Base-by-base conservation (phyloP, 805 yeast species). In the Candida succiphila region DNA sequence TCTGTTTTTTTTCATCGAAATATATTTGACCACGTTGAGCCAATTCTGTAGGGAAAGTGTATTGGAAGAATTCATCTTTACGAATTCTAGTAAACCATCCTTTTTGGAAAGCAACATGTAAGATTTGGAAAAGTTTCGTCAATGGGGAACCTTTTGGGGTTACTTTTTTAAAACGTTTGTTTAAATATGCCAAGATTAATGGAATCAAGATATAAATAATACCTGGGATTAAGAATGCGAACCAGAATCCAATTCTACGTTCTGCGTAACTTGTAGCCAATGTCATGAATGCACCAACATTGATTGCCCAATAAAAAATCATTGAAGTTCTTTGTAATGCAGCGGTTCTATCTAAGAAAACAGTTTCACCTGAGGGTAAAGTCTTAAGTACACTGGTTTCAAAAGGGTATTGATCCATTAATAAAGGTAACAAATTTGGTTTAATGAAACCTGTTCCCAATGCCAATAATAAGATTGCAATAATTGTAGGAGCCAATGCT, bases 331-430 rank as follows among this genome's bases (percentile, higher is more conserved):
- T 45, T 34, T 57, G 60, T 30, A 67, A 48, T 1, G 69, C 52
- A 39, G 68, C 59, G 42, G 62, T 60, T 25, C 67, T 56, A 40
- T 67, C 73, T 17, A 25, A 23, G 4, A 24, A 15, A 42, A 67
- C 62, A 36, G 67, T 55, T 53, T 69, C 67, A 37, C 69, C 58
- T 3, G 69, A 69, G 9, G 15, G 14, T 3, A 79, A 70, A 51
- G 60, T 21, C 21, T 68, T 62, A 33, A 68, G 62, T 30, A 65
- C 68, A 35, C 74, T 78, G 42, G 66, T 65, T 28, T 69, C 60
- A 48, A 68, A 63, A 25, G 75, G 69, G 52, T 75, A 76, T 54
- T 78, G 86, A 44, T 79, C 84, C 57, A 67, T 58, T 27, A 67
- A 44, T 30, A 67, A 51, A 5, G 73, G 73, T 39, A 67, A 55